These are phyloP conservation scores for Thielaviopsis punctulata DNA, from an alignment of 2,329 filamentous ascomycete genomes.

Conservation along the genomic window DNA sequence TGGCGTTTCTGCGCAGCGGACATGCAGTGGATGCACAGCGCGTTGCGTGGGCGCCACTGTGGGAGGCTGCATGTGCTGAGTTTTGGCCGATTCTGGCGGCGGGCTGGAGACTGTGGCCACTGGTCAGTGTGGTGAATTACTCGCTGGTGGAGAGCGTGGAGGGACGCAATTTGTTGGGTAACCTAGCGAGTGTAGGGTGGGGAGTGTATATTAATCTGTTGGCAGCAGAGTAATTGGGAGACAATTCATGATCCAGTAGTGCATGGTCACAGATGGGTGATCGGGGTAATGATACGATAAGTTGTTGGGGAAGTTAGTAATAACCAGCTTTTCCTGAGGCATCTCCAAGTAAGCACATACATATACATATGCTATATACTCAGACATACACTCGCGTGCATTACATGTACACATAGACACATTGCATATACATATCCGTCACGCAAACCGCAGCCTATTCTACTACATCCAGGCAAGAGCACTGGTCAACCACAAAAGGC, in stretches of 20 bases:
- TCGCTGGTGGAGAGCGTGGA: constrained; percentile 52
- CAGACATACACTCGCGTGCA: too few species aligned
- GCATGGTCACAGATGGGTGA: neutral
- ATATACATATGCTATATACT: too few species aligned
- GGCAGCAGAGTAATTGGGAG: neutral
- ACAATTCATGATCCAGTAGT: constrained; percentile 17
- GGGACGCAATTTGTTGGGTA: constrained; percentile 51
- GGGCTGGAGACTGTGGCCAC: constrained; percentile 52
- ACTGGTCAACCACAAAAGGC: too few species aligned
- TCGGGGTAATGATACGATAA: too few species aligned
- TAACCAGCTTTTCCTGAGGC: too few species aligned
- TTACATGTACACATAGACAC: too few species aligned
- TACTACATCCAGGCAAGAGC: too few species aligned
- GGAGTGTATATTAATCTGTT: constrained; percentile 57
- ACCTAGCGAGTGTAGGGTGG: constrained; percentile 56
- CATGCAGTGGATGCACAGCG: constrained; percentile 26
- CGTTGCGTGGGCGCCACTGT: constrained; percentile 29
- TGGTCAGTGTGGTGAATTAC: constrained; percentile 54
- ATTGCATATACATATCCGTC: too few species aligned
- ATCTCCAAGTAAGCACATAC: too few species aligned
- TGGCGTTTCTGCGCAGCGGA: constrained; percentile 22
- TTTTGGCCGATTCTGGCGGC: constrained; percentile 49
- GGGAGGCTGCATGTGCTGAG: constrained; percentile 31
- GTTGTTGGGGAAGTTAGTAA: too few species aligned
- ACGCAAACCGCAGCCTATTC: too few species aligned